Evolutionary conservation across 768 basidiomycete species (phyloP), one percentile per base, ranked within the genome.

Genomic region (Tulasnella sp.): DNA sequence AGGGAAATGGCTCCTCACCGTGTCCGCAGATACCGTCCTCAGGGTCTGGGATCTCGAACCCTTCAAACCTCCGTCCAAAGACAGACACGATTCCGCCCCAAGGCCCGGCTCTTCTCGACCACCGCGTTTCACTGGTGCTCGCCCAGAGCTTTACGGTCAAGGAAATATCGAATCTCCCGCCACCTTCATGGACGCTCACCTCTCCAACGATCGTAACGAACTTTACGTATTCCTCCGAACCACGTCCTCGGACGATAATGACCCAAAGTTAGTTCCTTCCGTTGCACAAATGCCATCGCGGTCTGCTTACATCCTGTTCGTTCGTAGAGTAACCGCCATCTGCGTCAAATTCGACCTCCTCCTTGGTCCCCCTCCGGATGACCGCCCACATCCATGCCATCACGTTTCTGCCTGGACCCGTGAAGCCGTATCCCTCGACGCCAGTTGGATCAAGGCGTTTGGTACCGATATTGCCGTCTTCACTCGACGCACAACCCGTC

Each of bases 21-120:
- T 73, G 19, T 73, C 72, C 52, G 36, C 34, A 38, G 52, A 25
- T 19, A 11, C 22, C 29, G 4, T 73, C 25, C 52, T 73, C 42
- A 22, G 40, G 6, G 31, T 73, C 19, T 73, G 72, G 72, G 72
- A 73, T 45, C 36, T 73, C 29, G 42, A 73, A 31, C 72, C 72
- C 37, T 4, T 6, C 9, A 25, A 17, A 25, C 58, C 58, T 15
- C 12, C 58, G 15, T 34, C 58, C 19, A 7, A 58, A 17, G 25
- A n/a, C 31, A 34, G 11, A 34, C 29, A 9, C 9, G 31, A 64
- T 25, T 64, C 58, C 9, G 25, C 58, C 15, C 58, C 31, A 1
- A 64, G 31, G 15, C 58, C 58, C 25, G 31, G 31, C 29, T 64
- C 25, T 64, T 64, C 58, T 64, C 58, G 58, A 3, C 58, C 58